Evolutionary conservation across 73 alveolate genomes (phyloP).

Genomic region (Paramecium bursaria): DNA sequence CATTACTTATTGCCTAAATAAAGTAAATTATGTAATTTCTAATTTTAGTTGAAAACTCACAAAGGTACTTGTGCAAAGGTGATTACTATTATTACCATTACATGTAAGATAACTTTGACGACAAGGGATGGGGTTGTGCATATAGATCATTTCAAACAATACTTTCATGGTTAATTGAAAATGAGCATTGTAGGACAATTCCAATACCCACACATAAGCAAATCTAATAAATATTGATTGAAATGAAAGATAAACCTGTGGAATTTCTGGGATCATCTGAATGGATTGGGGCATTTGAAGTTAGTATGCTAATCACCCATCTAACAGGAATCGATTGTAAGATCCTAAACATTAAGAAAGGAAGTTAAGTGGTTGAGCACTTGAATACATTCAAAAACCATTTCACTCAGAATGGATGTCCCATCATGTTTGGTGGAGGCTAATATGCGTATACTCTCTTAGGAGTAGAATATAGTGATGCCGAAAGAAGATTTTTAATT

Average conservation of each 20-base stretch:
- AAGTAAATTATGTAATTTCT: background rate
- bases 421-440: conserved; percentile 98
- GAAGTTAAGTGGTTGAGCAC: conserved; percentile 55
- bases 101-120: conserved; percentile 93
- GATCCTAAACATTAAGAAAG: conserved; percentile 81
- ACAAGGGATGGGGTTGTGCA: conserved; percentile 99
- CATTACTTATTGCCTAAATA: conserved; percentile 28
- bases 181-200: conserved; percentile 69
- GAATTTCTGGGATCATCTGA: conserved; percentile 83
- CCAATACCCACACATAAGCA: conserved; percentile 83
- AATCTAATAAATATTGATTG: conserved; percentile 87
- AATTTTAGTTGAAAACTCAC: conserved; percentile 39
- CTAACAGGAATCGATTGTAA: conserved; percentile 83
- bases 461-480: conserved; percentile 93
- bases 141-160: conserved; percentile 90
- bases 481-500: conserved; percentile 87
- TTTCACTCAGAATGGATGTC: conserved; percentile 90
- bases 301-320: conserved; percentile 77
- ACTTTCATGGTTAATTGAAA: conserved; percentile 81
- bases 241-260: conserved; percentile 90
- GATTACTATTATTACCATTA: conserved; percentile 92
- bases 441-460: conserved; percentile 91
- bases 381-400: conserved; percentile 87
- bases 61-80: conserved; percentile 79
- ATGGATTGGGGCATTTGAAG: conserved; percentile 98